Conservation (phyloP, 1,139 yeast species). For the Yamadazyma conglobata region DNA sequence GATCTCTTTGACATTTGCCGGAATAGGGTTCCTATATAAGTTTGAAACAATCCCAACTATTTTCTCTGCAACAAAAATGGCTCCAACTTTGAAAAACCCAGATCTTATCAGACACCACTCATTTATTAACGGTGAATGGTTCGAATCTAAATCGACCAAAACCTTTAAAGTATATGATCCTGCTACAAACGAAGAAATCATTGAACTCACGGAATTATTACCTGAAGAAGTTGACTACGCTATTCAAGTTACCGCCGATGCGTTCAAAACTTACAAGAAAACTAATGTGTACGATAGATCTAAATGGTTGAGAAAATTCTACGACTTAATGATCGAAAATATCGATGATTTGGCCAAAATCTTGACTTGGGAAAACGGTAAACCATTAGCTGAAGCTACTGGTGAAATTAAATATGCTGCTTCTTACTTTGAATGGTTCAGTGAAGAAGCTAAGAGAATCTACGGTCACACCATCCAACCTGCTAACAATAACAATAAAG, state of each 20-base stretch:
- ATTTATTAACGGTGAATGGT: conserved; percentile 72
- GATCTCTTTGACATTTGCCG: not conserved
- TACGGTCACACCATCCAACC: conserved; percentile 45
- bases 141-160: conserved; percentile 44
- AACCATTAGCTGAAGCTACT: conserved; percentile 36
- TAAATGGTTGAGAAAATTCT: conserved; percentile 57
- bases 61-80: conserved; percentile 3
- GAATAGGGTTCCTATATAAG: not conserved
- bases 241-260: conserved; percentile 55
- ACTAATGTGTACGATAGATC: conserved; percentile 67
- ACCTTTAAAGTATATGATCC: conserved; percentile 74
- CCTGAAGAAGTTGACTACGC: conserved; percentile 56
- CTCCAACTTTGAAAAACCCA: conserved; percentile 43
- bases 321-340: conserved; percentile 38
- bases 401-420: conserved; percentile 45
- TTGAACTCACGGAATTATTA: conserved; percentile 55
- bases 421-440: conserved; percentile 44
- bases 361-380: conserved; percentile 45
- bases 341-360: conserved; percentile 41
- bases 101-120: conserved; percentile 57
- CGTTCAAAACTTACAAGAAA: conserved; percentile 57
- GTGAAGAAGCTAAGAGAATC: conserved; percentile 41
- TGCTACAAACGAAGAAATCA: conserved; percentile 59
- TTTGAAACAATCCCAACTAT: not conserved
- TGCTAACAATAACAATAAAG: conserved; percentile 34